Evolutionary conservation across 306 rosid genomes (phyloP).

Genomic region (Ormosia emarginata): DNA sequence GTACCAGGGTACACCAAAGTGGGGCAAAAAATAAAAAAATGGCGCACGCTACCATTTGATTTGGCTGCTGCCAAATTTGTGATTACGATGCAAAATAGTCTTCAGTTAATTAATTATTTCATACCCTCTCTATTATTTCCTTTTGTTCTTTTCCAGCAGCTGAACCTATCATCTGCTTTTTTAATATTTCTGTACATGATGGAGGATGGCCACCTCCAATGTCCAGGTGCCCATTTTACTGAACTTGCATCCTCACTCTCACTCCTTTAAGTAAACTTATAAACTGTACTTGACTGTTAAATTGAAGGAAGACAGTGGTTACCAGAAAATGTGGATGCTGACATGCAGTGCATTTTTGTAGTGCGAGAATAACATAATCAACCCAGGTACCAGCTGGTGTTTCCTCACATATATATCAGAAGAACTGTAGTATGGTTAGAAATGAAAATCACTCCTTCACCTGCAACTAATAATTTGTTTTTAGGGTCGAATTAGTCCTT

Average conservation of each 20-base stretch:
- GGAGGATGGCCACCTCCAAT: neutral
- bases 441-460: no score
- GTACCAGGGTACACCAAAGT: no score
- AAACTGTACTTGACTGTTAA: neutral
- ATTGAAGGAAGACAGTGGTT: neutral
- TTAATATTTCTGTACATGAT: neutral
- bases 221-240: neutral
- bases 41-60: no score
- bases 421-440: no score
- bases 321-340: neutral
- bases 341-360: neutral
- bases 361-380: neutral
- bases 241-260: neutral
- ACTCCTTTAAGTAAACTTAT: neutral
- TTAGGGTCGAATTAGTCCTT: neutral
- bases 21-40: no score
- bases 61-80: no score
- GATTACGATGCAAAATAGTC: no score
- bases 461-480: neutral
- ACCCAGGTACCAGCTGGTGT: no score
- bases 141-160: neutral
- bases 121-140: neutral
- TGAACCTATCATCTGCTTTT: neutral
- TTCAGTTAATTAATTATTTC: no score
- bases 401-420: no score